Base-by-base conservation (phyloP, 75 land plant genomes). In the Selaginella tamariscina region DNA sequence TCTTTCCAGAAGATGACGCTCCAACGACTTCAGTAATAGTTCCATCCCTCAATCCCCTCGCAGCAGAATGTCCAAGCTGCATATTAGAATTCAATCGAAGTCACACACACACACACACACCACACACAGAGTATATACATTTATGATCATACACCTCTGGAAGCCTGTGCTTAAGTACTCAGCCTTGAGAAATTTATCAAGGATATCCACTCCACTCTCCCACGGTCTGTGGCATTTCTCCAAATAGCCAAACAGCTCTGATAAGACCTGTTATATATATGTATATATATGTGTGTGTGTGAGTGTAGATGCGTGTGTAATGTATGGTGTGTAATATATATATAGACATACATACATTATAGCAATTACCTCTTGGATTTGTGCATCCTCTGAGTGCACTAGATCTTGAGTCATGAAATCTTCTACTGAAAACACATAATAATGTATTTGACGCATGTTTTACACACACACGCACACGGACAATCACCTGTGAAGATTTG, bases 1-100 rank as follows among this genome's bases (percentile, higher is more conserved):
- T 87, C 83, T 90, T 90, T 27, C 96, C 92, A 77, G 96, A 85
- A 44, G 92, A 83, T 32, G 96, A 87, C 30, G 84, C 76, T 20
- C 96, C 96, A 68, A 82, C 96, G 56, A 90, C 33, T 66, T 90
- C 96, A 31, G 84, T 85, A 39, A 90, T 32, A 8, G 84, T 84
- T 28, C 96, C 96, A 57, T 77, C 70, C n/a, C 77, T 78, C 32
- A 90, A 69, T 49, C 96, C n/a, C 91, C 92, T 33, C 68, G 70
- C 63, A 90, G 81, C 28, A 89, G 69, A 2, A 32, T 27, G 75
- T 90, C 92, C 33, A 87, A 59, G 66, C 96, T 90, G 57, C 57
- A 30, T 32, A 28, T 20, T 32, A 59, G 15, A 39, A 39, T 5
- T 39, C 11, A 39, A 39, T 39, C 15, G 49, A n/a, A n/a, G n/a